Evolutionary conservation across 345 rosid genomes (phyloP), one percentile per base, ranked within the genome.

Genomic region (Toxicodendron radicans): DNA sequence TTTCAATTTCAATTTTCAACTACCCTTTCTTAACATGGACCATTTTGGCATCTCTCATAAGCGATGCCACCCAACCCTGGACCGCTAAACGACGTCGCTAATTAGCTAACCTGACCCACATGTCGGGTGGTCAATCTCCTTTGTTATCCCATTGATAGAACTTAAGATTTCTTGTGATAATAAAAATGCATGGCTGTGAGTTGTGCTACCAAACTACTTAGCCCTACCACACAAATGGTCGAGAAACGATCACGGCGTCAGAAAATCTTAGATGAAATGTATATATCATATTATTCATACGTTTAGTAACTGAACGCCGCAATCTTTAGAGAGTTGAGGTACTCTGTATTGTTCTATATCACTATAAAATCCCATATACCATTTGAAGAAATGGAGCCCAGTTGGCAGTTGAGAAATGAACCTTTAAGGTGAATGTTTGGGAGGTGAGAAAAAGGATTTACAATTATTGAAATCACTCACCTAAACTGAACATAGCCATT

Each of bases 401-500:
- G 64, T 13, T 60, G 16, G 32, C n/a, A n/a, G n/a, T n/a, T n/a
- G 64, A 60, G 9, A 45, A 21, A 65, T 45, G 70, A 66, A 35
- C 48, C n/a, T 51, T 51, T 14, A 24, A 38, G 20, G n/a, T 61
- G 49, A 53, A 33, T 52, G 52, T 68, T 32, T 20, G 62, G 70
- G 52, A 45, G n/a, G 12, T 14, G 60, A 58, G 30, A 23, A 48
- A 7, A 14, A 5, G 18, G 7, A 1, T 3, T 65, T 20, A 65
- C 53, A 71, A 48, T 4, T 48, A 21, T 49, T 21, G 56, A 53
- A 35, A 24, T 11, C 52, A 80, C 91, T 83, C 79, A 92, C 99
- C 99, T 64, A 95, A 90, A 81, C 99, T 95, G 86, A 95, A 95
- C 99, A 95, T 95, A 68, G 99, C 99, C 99, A 95, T 95, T 81